Percentiles rank a stretch among this genome's conserved stretches.
These are phyloP conservation scores for Fusarium xyrophilum DNA, from an alignment of 2,329 filamentous ascomycete genomes.

Conservation along the genomic window DNA sequence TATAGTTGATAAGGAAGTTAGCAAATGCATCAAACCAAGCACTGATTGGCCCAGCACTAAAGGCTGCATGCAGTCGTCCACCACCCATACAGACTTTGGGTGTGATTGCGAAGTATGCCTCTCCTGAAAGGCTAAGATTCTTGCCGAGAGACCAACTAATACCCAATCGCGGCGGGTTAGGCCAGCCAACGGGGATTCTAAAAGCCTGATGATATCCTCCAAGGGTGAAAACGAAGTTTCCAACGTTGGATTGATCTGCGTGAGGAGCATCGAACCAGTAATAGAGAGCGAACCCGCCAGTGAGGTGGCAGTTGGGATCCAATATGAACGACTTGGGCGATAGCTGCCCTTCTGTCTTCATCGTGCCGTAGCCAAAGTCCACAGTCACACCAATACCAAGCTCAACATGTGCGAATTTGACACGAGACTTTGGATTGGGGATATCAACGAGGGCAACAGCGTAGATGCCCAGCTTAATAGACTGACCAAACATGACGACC, in stretches of 20 bases:
- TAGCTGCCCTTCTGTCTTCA: slow-evolving; percentile 46
- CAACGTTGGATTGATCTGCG: slow-evolving; percentile 2
- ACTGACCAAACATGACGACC: neutral
- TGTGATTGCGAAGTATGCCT: slow-evolving; percentile 51
- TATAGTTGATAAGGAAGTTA: slow-evolving; percentile 28
- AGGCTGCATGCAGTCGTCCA: slow-evolving; percentile 27
- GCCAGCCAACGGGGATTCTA: slow-evolving; percentile 42
- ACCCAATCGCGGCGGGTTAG: slow-evolving; percentile 41
- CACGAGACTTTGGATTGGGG: neutral
- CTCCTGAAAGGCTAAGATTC: slow-evolving; percentile 42
- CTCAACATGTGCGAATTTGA: slow-evolving; percentile 34
- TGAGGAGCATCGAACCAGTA: slow-evolving; percentile 14
- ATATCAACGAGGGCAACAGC: neutral
- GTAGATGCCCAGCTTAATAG: neutral
- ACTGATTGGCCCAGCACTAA: neutral
- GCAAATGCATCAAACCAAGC: slow-evolving; percentile 16
- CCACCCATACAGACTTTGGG: slow-evolving; percentile 49
- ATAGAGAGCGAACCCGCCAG: slow-evolving; percentile 47
- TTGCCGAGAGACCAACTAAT: slow-evolving; percentile 40
- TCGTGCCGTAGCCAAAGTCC: slow-evolving; percentile 39
- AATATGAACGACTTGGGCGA: slow-evolving; percentile 47
- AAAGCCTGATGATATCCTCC: slow-evolving; percentile 49
- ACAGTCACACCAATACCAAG: slow-evolving; percentile 42
- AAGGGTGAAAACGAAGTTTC: slow-evolving; percentile 50
- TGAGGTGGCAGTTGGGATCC: slow-evolving; percentile 46